Conservation (phyloP, 2,329 filamentous ascomycete genomes). For the Alternaria ethzedia region DNA sequence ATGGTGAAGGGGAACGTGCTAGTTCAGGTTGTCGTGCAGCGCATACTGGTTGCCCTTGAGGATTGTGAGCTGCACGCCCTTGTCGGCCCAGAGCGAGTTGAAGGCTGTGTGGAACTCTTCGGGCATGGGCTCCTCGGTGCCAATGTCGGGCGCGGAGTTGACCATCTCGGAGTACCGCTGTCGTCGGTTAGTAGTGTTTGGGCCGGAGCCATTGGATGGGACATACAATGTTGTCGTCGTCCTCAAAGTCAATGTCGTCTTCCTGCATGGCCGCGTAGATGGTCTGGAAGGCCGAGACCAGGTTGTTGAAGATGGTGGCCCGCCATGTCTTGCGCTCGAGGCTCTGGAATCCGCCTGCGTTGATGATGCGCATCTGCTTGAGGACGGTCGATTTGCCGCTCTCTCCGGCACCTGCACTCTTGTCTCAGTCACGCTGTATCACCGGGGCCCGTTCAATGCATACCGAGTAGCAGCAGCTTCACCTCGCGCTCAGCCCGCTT, state of each 20-base stretch:
- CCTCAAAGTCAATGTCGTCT: constrained; percentile 78
- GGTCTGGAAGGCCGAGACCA: constrained; percentile 89
- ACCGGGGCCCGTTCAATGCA: constrained; percentile 37
- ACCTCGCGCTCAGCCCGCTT: constrained; percentile 86
- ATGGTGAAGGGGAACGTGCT: constrained; percentile 65
- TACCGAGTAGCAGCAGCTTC: constrained; percentile 92
- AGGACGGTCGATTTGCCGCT: constrained; percentile 95
- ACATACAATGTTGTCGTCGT: constrained; percentile 78
- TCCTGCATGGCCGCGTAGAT: constrained; percentile 91
- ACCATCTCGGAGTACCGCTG: constrained; percentile 81
- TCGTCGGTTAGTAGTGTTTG: constrained; percentile 2
- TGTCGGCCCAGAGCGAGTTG: constrained; percentile 82
- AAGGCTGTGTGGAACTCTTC: constrained; percentile 79
- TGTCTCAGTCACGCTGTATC: constrained; percentile 29
- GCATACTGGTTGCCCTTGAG: constrained; percentile 95
- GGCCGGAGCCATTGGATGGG: background rate
- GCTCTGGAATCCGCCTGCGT: constrained; percentile 88
- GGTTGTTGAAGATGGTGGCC: constrained; percentile 93
- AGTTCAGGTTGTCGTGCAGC: constrained; percentile 91
- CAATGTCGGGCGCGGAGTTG: constrained; percentile 80
- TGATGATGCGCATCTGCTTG: constrained; percentile 99
- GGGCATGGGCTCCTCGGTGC: constrained; percentile 80
- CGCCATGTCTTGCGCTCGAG: constrained; percentile 92
- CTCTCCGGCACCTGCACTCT: constrained; percentile 81
- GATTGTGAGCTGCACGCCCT: constrained; percentile 85